Evolutionary conservation across 2,329 filamentous ascomycete genomes (phyloP), one percentile per base, ranked within the genome.

Genomic region (Dothidotthia symphoricarpi): DNA sequence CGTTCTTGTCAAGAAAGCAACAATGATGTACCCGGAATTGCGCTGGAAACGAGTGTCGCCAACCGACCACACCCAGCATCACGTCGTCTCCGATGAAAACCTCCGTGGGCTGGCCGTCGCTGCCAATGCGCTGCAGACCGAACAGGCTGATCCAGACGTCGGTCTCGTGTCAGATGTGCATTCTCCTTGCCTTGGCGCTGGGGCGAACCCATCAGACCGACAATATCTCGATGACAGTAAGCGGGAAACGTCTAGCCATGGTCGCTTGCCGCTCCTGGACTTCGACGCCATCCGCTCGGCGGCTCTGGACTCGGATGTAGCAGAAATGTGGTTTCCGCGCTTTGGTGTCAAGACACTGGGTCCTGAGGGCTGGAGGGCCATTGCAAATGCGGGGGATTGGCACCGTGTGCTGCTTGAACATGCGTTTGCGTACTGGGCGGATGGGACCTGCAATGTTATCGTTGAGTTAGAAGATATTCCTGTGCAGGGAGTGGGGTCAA

Each of bases 31-130:
- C 31, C 49, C 52, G 2, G 43, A 44, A 4, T 17, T 59, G 1
- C 27, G 36, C 17, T n/a, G 31, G 3, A 13, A 19, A n/a, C 0
- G 16, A 7, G 28, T 19, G 9, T 10, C 9, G n/a, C n/a, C n/a
- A n/a, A n/a, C n/a, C n/a, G n/a, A n/a, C n/a, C n/a, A n/a, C n/a
- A n/a, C n/a, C n/a, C 25, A 24, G 11, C 4, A 15, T 7, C 36
- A 29, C 9, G 19, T 22, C 19, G 19, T 22, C 19, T 22, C 19
- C 5, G 47, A 36, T 2, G 57, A 63, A 27, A 51, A 41, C 8
- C 51, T 66, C 3, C 51, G 53, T 10, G 59, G 59, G 8, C 54
- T 66, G 9, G 61, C 63, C 19, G 57, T 51, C 11, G 61, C 61
- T 10, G 63, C 63, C 3, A 60, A 55, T 22, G 55, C 55, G 14